Evolutionary conservation across 768 basidiomycete species (phyloP).

Genomic region (Lactarius psammicola): DNA sequence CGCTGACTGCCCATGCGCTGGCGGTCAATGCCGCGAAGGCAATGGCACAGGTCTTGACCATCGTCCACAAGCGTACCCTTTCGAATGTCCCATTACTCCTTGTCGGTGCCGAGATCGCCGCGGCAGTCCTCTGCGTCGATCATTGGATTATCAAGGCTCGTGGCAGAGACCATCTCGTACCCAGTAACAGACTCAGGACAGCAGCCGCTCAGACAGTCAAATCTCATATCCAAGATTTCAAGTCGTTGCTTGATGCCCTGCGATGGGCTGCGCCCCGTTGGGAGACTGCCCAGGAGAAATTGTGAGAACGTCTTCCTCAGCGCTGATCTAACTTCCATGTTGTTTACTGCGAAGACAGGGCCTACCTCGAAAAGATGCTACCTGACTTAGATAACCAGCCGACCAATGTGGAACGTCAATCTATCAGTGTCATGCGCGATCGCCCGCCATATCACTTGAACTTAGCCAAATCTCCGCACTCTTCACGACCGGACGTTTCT

Average conservation of each 20-base stretch:
- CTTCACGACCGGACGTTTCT: constrained; percentile 7
- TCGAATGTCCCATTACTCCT: constrained; percentile 26
- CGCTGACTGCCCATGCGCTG: constrained; percentile 22
- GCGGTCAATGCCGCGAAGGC: constrained; percentile 25
- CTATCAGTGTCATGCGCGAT: not conserved
- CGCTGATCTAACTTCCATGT: not conserved
- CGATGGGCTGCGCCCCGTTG: constrained; percentile 27
- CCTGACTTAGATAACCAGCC: constrained; percentile 17
- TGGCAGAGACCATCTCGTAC: not conserved
- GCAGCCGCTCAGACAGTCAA: constrained; percentile 10
- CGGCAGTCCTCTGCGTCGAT: constrained; percentile 25
- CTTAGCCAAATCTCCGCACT: constrained; percentile 5
- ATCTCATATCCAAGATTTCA: constrained; percentile 23
- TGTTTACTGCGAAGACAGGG: constrained; percentile 5
- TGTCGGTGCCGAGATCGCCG: constrained; percentile 21
- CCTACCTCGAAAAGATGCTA: constrained; percentile 22
- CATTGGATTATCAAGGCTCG: constrained; percentile 26
- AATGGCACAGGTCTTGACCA: constrained; percentile 15
- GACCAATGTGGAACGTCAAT: not conserved
- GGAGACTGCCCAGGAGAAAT: constrained; percentile 24
- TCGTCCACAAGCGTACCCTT: constrained; percentile 24
- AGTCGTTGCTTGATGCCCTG: constrained; percentile 18
- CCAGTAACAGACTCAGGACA: constrained; percentile 4
- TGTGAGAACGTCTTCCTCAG: constrained; percentile 9
- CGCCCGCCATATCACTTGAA: not conserved